Base-by-base conservation (phyloP, 768 basidiomycete genomes). In the Collybia sp. region DNA sequence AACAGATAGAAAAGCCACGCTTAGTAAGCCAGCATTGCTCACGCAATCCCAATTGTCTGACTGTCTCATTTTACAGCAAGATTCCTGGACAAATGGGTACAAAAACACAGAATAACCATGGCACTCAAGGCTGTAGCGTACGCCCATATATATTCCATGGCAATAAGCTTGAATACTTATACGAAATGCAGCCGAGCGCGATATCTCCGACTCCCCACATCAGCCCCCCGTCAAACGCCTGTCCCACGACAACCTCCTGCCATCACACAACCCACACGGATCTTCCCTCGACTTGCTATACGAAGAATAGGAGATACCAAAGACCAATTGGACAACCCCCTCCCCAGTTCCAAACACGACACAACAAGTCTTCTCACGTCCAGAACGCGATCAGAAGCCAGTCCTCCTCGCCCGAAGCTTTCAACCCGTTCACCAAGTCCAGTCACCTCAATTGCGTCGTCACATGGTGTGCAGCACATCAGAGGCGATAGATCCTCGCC, bases 121-220 rank as follows among this genome's bases (percentile, higher is more conserved):
- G 82, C 85, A 34, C 72, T 85, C 35, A 89, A 88, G 61, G 88
- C 90, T 43, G 82, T 90, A 40, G 87, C 86, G 90, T 93, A 61
- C 71, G 88, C 81, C 43, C 18, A 31, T 43, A 16, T 25, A 16
- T 25, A 45, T 47, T 52, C 20, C 13, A 12, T 5, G 33, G 39
- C 10, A 16, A 20, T 16, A n/a, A 39, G 52, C 30, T 38, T 44
- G 40, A 25, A 50, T 13, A 52, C 45, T n/a, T 45, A 46, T 47
- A 2, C 30, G 30, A 47, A 15, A 25, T 8, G 25, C 45, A 92
- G 89, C 48, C 88, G 89, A 18, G 89, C 90, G 34, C 77, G 88
- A 55, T 86, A 88, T 65, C 76, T 92, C 50, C 83, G 85, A 48
- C 71, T 92, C 32, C 86, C 88, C 1, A 70, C 80, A 16, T 64